phyloP scores from a whole-genome alignment of 2,329 filamentous ascomycete species.

The Mollisia scopiformis region DNA sequence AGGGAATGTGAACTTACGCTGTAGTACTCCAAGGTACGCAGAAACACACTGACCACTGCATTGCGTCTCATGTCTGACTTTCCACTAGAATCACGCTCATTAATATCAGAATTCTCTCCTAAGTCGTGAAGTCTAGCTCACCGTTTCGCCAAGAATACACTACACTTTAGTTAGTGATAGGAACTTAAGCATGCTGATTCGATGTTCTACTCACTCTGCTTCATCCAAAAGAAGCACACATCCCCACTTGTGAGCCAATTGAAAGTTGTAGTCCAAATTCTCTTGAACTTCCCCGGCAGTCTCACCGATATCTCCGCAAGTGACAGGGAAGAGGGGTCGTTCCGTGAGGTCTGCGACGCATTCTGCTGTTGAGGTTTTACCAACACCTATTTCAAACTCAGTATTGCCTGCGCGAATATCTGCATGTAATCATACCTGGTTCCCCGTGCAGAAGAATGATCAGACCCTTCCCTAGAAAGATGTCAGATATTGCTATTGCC shows the following conservation, averaged over 20 bases:
- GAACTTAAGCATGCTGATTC: slow-evolving; percentile 45
- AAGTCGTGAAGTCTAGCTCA: too few relatives aligned
- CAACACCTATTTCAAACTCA: slow-evolving; percentile 7
- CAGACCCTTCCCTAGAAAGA: slow-evolving; percentile 45
- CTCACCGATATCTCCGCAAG: slow-evolving; percentile 45
- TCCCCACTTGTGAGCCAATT: slow-evolving; percentile 52
- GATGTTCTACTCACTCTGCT: slow-evolving; percentile 39
- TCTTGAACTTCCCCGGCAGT: slow-evolving; percentile 45
- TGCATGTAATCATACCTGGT: slow-evolving; percentile 37
- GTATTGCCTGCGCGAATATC: neutral
- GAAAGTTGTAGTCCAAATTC: slow-evolving; percentile 48
- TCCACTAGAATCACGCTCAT: slow-evolving; percentile 8
- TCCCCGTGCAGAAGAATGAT: slow-evolving; percentile 51
- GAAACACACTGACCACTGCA: slow-evolving; percentile 41
- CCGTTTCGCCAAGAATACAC: too few relatives aligned
- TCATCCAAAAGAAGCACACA: slow-evolving; percentile 49
- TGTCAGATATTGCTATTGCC: neutral
- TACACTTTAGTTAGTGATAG: slow-evolving; percentile 3
- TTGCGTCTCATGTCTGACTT: slow-evolving; percentile 41
- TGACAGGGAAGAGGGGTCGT: neutral
- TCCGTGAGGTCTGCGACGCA: slow-evolving; percentile 40
- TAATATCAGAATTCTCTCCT: neutral
- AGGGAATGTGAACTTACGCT: slow-evolving; percentile 6
- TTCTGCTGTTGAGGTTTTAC: slow-evolving; percentile 21
- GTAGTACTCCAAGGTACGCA: slow-evolving; percentile 39